A percentile compares a stretch with the other conserved stretches of the same genome.
Conservation (phyloP, 768 basidiomycete genomes). For the Tubosaeta sp. region DNA sequence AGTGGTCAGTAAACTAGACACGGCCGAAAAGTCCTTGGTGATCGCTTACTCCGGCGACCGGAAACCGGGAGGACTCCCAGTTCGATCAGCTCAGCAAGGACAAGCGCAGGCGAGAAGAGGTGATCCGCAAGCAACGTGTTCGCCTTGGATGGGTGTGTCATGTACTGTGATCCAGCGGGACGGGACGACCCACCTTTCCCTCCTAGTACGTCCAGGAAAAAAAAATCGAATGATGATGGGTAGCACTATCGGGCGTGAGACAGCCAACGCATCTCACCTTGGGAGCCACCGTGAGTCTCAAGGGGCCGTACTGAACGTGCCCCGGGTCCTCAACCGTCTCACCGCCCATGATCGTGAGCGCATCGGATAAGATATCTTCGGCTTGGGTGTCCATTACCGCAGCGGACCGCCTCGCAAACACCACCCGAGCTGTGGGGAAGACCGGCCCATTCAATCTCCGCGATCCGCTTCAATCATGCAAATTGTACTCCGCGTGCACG, state of each 20-base stretch:
- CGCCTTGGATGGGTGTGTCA: conserved; percentile 38
- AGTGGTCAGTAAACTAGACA: background rate
- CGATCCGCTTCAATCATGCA: conserved; percentile 8
- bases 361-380: conserved; percentile 54
- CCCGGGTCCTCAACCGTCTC: conserved; percentile 40
- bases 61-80: conserved; percentile 42
- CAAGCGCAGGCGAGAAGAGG: conserved; percentile 65
- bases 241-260: background rate
- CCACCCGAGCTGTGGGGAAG: background rate
- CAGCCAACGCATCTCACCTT: conserved; percentile 40
- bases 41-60: conserved; percentile 38
- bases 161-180: conserved; percentile 2
- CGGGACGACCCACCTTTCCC: conserved; percentile 47
- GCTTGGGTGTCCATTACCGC: conserved; percentile 9
- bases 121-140: conserved; percentile 71
- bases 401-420: background rate
- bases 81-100: conserved; percentile 65
- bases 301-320: conserved; percentile 48
- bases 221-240: background rate
- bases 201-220: conserved; percentile 37
- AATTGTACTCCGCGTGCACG: conserved; percentile 11
- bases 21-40: background rate
- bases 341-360: conserved; percentile 48
- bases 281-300: conserved; percentile 50
- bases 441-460: conserved; percentile 20